Evolutionary conservation across 2,329 filamentous ascomycete species (phyloP), one percentile per base, ranked within the genome.

Genomic region (Colletotrichum liriopes): DNA sequence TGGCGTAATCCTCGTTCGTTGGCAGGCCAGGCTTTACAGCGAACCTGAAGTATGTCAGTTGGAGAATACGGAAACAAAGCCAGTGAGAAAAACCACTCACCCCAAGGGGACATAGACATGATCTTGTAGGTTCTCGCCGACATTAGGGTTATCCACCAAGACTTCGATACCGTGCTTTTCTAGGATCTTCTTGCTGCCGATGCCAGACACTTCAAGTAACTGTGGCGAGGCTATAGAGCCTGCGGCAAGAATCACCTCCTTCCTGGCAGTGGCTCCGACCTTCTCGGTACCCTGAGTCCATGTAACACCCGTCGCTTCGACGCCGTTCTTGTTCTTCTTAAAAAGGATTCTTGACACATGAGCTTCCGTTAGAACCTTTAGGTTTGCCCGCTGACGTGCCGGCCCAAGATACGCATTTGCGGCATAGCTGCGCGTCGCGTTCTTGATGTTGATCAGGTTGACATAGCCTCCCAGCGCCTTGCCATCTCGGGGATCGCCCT

Each of bases 191-290:
- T 74, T 75, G 56, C 84, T 81, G 5, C 91, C 91, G 49, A 93
- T 84, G 0, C 91, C 90, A 0, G 89, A 91, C 2, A 91, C 81
- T 74, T 92, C 90, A n/a, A 88, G 84, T 20, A 90, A 81, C 78
- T 87, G 89, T 6, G 86, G 91, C 12, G 87, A 90, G 76, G 87
- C 86, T 51, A 88, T 81, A 37, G 84, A 86, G 0, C 91, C 91
- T 0, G 89, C 89, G 5, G 87, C 86, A 2, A 93, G 78, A 47
- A 93, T 85, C 14, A 92, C 84, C 75, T 92, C 90, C 63, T 78
- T 74, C 0, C 69, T 71, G 0, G 80, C 80, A 8, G 51, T 56
- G 14, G 79, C 65, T 0, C 64, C 76, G 29, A 60, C 62, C 1
- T 52, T 62, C 16, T 52, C 65, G 7, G 51, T 68, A 5, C 47